Conservation (phyloP, 2,329 filamentous ascomycete genomes). For the Fusarium robinianum region DNA sequence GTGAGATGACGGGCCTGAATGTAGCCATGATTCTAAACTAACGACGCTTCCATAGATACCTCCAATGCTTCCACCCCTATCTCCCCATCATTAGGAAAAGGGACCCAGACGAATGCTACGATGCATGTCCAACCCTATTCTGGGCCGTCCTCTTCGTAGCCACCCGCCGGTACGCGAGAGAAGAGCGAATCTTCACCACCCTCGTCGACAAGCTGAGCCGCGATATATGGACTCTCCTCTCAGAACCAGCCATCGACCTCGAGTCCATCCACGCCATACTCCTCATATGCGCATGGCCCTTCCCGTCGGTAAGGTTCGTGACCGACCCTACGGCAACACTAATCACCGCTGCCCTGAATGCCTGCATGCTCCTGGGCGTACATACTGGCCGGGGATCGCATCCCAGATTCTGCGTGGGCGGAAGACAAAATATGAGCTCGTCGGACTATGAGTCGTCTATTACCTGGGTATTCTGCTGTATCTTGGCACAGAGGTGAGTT, state of each 20-base stretch:
- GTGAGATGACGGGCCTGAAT: slow-evolving; percentile 35
- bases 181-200: slow-evolving; percentile 48
- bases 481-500: slow-evolving; percentile 54
- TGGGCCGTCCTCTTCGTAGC: slow-evolving; percentile 59
- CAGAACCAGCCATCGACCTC: slow-evolving; percentile 49
- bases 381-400: slow-evolving; percentile 58
- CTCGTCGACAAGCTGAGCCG: slow-evolving; percentile 52
- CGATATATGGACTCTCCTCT: slow-evolving; percentile 51
- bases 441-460: slow-evolving; percentile 57
- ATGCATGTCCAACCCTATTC: slow-evolving; percentile 54
- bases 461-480: slow-evolving; percentile 59
- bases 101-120: slow-evolving; percentile 57
- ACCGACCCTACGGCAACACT: slow-evolving; percentile 56
- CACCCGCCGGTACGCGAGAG: slow-evolving; percentile 54
- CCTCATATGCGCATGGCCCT: slow-evolving; percentile 56
- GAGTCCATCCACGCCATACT: slow-evolving; percentile 57
- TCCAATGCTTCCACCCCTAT: slow-evolving; percentile 57
- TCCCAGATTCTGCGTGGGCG: slow-evolving; percentile 52
- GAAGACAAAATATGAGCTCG: slow-evolving; percentile 48
- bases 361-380: slow-evolving; percentile 54
- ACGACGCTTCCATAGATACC: slow-evolving; percentile 48
- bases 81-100: slow-evolving; percentile 55
- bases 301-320: slow-evolving; percentile 55
- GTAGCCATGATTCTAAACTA: not conserved
- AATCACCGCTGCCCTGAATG: slow-evolving; percentile 52